Evolutionary conservation across 495 filamentous ascomycete species (phyloP).

Genomic region (Umbilicaria muhlenbergii): DNA sequence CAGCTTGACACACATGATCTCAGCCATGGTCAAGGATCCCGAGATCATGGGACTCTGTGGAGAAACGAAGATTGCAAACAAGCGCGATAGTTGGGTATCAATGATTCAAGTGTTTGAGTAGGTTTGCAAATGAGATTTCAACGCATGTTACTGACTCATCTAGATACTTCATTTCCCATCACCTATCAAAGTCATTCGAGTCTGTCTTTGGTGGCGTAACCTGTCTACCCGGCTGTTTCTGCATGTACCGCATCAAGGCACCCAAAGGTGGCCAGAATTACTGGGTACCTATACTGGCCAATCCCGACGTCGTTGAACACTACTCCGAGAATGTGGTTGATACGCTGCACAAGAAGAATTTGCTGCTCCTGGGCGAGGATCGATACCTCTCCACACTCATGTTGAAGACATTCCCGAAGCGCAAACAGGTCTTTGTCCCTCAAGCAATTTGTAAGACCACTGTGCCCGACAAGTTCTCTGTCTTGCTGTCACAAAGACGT

Average conservation of each 20-base stretch:
- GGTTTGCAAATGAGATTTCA: conserved; percentile 3
- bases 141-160: conserved; percentile 10
- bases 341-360: conserved; percentile 97
- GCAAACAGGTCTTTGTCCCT: conserved; percentile 96
- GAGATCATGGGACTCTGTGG: conserved; percentile 99
- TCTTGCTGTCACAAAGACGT: conserved; percentile 83
- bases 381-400: conserved; percentile 94
- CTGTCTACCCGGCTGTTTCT: conserved; percentile 97
- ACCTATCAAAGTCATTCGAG: conserved; percentile 92
- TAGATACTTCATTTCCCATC: conserved; percentile 92
- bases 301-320: conserved; percentile 96
- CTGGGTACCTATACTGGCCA: conserved; percentile 98
- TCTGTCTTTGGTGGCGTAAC: conserved; percentile 98
- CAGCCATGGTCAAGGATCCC: conserved; percentile 97
- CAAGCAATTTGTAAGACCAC: conserved; percentile 98
- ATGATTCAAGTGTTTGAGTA: conserved; percentile 99
- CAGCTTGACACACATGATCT: conserved; percentile 95
- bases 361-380: conserved; percentile 88
- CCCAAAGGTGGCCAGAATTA: conserved; percentile 98
- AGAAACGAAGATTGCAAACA: conserved; percentile 99
- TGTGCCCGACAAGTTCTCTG: conserved; percentile 83
- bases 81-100: conserved; percentile 81
- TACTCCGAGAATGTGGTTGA: conserved; percentile 98
- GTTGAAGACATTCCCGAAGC: conserved; percentile 97
- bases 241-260: conserved; percentile 99